These are phyloP conservation scores for Aurinia saxatilis DNA, from an alignment of 345 rosid species.

Conservation along the genomic window DNA sequence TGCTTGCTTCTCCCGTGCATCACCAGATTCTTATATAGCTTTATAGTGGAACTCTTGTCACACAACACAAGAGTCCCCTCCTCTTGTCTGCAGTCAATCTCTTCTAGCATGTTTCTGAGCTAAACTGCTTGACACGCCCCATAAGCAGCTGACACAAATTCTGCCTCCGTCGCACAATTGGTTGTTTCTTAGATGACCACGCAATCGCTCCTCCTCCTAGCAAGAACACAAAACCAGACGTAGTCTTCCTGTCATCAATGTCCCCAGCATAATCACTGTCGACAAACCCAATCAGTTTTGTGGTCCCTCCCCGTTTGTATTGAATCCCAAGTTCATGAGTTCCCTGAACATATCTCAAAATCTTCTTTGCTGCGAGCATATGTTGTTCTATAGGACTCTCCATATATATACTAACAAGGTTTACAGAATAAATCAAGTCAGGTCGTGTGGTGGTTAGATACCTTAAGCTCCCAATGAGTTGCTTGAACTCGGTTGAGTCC, in stretches of 20 bases:
- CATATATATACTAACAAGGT: not conserved
- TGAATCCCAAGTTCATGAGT: slow-evolving; percentile 2
- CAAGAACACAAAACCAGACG: not conserved
- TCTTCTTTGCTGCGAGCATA: slow-evolving; percentile 9
- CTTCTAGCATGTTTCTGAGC: not conserved
- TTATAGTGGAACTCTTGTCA: not conserved
- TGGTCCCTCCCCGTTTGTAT: not conserved
- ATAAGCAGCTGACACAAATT: not conserved
- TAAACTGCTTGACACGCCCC: not conserved
- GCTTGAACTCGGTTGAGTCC: not conserved
- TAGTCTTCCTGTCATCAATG: not conserved
- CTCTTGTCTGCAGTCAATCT: slow-evolving; percentile 7
- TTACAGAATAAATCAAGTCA: not conserved
- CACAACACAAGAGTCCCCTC: not conserved
- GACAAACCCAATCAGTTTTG: not conserved
- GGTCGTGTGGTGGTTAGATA: not conserved
- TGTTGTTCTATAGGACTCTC: not conserved
- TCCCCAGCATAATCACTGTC: not conserved
- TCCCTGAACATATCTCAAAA: not conserved
- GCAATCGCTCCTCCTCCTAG: not conserved
- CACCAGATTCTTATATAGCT: not conserved
- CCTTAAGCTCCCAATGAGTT: not conserved
- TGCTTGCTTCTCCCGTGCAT: not conserved
- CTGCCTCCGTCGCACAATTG: not conserved
- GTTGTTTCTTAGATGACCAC: not conserved